Evolutionary conservation across 495 filamentous ascomycete species (phyloP), one percentile per base, ranked within the genome.

Genomic region (Penicillium arizonense): DNA sequence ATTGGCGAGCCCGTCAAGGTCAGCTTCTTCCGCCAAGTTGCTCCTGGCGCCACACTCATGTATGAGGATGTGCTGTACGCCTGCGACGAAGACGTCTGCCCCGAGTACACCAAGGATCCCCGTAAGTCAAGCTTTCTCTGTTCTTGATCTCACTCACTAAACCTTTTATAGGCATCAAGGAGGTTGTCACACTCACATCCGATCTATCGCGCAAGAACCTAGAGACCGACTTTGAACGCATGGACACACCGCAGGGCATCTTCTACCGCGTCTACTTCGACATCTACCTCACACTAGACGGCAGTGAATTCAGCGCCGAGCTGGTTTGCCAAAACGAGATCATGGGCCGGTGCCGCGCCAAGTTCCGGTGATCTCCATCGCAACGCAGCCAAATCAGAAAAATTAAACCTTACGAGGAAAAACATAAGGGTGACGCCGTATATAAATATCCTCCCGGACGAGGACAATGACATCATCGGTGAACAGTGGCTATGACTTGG

Each of bases 1-100:
- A 97, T 96, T 64, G 94, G 94, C 53, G 94, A 98, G 73, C 94
- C 95, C 7, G 94, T 97, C 70, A 98, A 98, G 76, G 95, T 98
- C 24, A 93, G 88, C 46, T 98, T 98, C 73, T 97, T 98, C 85
- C 80, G 94, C 69, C 94, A 98, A 68, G 94, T 98, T 52, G 94
- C 94, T 21, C 94, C 94, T 2, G 95, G 94, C 43, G 95, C 95
- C 30, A 97, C 94, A 0, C 82, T 98, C 53, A 98, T 97, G 92
- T 98, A 98, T 68, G 95, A 97, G 76, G 95, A 98, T 76, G 91
- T 97, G 44, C 71, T 98, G 43, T 98, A 97, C 70, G 95, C 95
- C 44, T 98, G 94, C 69, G 94, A 98, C 63, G 92, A 97, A 45
- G 94, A 98, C 67, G 88, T 95, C 48, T 98, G 95, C 73, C 94